A percentile compares a stretch with the other conserved stretches of the same genome.
These are phyloP conservation scores for Tetradesmus obliquus DNA, from an alignment of 139 green algal species.

Conservation along the genomic window DNA sequence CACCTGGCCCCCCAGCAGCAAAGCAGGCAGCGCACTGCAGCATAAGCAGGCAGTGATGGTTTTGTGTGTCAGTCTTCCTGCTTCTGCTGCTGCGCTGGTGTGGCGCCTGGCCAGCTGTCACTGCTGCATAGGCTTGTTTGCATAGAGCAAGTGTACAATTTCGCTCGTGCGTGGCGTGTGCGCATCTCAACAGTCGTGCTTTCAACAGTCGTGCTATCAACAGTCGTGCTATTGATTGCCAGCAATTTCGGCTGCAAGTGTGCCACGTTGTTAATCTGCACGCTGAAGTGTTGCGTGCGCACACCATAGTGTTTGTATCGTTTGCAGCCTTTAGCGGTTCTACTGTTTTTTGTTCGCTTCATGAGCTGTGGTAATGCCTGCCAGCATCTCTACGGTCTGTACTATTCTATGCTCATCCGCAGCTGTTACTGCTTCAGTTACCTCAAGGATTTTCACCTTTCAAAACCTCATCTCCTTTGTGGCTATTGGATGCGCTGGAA, in stretches of 20 bases:
- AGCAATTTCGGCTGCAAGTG: neutral
- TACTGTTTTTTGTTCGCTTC: neutral
- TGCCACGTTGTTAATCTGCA: neutral
- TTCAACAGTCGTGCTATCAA: too few relatives aligned
- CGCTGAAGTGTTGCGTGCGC: neutral
- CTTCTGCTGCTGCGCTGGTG: neutral
- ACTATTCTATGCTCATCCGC: too few relatives aligned
- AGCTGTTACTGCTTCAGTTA: too few relatives aligned
- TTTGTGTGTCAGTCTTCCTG: neutral
- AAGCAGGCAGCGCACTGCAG: neutral
- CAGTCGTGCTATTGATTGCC: too few relatives aligned
- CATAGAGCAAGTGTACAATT: neutral
- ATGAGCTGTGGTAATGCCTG: neutral
- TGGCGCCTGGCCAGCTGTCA: neutral
- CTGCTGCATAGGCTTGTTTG: neutral
- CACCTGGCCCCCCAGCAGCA: constrained; percentile 1
- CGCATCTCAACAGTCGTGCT: too few relatives aligned
- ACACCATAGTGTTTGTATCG: neutral
- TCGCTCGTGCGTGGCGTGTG: too few relatives aligned
- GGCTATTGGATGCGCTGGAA: too few relatives aligned
- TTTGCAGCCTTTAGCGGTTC: neutral
- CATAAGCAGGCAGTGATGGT: neutral
- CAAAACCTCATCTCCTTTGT: too few relatives aligned
- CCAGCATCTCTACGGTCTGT: too few relatives aligned
- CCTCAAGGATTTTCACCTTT: too few relatives aligned